Conservation (phyloP, 1,284 basidiomycete genomes). For the Irpex sp. region DNA sequence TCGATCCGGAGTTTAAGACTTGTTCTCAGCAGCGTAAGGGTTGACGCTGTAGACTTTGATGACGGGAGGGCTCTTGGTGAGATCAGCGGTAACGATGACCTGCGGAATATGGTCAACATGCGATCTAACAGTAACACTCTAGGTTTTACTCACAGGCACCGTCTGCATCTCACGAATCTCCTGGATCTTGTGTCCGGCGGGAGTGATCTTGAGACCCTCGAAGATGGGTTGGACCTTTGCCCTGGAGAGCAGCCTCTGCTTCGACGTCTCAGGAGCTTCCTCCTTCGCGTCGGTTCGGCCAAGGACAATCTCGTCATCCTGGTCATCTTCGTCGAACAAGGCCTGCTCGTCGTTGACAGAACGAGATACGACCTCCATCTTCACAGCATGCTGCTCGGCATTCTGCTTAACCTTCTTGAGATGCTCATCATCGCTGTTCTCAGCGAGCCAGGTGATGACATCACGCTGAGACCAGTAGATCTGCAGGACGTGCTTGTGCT, state of each 20-base stretch:
- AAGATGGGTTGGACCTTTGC: constrained; percentile 70
- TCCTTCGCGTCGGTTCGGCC: constrained; percentile 52
- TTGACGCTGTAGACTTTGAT: constrained; percentile 91
- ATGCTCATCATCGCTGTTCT: constrained; percentile 92
- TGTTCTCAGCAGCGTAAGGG: constrained; percentile 63
- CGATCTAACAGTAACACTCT: not conserved
- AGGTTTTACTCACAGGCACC: constrained; percentile 67
- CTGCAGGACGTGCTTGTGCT: constrained; percentile 84
- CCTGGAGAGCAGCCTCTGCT: constrained; percentile 76
- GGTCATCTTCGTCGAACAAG: constrained; percentile 85
- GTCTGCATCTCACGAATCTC: constrained; percentile 89
- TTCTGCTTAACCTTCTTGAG: constrained; percentile 89
- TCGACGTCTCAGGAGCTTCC: constrained; percentile 55
- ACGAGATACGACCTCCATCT: constrained; percentile 83
- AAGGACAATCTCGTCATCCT: constrained; percentile 76
- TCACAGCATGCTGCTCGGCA: constrained; percentile 77
- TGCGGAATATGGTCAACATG: constrained; percentile 26
- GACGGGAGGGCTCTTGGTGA: constrained; percentile 92
- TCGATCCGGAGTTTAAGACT: not conserved
- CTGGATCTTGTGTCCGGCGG: constrained; percentile 86
- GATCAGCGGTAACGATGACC: constrained; percentile 91
- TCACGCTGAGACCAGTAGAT: constrained; percentile 92
- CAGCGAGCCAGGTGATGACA: constrained; percentile 91
- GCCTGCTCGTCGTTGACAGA: constrained; percentile 83
- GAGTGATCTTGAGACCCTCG: constrained; percentile 72